Evolutionary conservation across 768 basidiomycete genomes (phyloP).

Genomic region (Kwoniella pini): DNA sequence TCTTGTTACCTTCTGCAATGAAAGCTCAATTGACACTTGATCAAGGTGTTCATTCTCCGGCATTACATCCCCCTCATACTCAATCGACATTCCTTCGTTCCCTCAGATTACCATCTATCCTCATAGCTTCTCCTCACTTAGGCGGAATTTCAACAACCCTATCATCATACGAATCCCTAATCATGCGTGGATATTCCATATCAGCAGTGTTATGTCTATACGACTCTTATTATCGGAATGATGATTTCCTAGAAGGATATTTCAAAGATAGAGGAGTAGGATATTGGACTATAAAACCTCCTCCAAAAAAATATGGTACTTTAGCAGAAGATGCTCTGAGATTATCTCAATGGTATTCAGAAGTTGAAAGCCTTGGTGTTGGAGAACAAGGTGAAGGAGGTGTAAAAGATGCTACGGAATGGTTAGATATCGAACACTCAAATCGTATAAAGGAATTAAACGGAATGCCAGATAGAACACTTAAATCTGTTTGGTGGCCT

Average conservation of each 20-base stretch:
- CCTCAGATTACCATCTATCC: conserved; percentile 79
- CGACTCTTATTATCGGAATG: conserved; percentile 83
- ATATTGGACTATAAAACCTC: conserved; percentile 52
- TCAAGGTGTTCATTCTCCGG: conserved; percentile 87
- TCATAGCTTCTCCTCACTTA: conserved; percentile 83
- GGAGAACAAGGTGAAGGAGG: conserved; percentile 57
- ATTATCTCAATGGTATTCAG: conserved; percentile 72
- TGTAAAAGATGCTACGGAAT: conserved; percentile 57
- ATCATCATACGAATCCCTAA: conserved; percentile 85
- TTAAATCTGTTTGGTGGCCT: conserved; percentile 90
- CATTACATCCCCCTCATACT: conserved; percentile 70
- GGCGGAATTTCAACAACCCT: conserved; percentile 94
- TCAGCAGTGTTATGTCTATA: conserved; percentile 80
- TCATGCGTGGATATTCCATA: conserved; percentile 84
- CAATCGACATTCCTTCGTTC: conserved; percentile 85
- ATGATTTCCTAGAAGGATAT: conserved; percentile 75
- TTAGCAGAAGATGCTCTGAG: conserved; percentile 58
- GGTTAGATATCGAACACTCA: conserved; percentile 67
- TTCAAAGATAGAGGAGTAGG: conserved; percentile 67
- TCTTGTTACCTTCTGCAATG: too few relatives aligned
- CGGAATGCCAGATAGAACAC: conserved; percentile 74
- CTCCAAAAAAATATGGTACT: conserved; percentile 47
- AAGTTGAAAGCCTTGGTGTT: conserved; percentile 36
- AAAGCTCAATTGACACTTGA: conserved; percentile 1
- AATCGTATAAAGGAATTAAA: conserved; percentile 71